These are phyloP conservation scores for Gaillardinia entomophila DNA, from an alignment of 805 yeast genomes.

Conservation along the genomic window DNA sequence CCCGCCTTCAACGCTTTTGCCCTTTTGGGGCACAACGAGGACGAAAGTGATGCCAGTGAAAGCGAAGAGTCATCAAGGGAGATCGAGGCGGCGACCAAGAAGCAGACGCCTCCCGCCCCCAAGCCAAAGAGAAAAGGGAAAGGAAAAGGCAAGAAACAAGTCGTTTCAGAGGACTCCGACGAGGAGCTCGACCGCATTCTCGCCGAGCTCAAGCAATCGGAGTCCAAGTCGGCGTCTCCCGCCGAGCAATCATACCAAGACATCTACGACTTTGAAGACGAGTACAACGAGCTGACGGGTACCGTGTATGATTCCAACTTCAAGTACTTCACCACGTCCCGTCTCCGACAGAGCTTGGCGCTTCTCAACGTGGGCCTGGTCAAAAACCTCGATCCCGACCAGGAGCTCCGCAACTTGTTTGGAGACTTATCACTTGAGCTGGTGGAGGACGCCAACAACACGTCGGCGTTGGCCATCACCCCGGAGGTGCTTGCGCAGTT, in stretches of 20 bases:
- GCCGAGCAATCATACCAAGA: conserved; percentile 5
- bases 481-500: conserved; percentile 66
- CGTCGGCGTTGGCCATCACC: conserved; percentile 62
- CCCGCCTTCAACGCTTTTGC: conserved; percentile 40
- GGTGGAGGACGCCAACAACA: conserved; percentile 68
- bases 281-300: conserved; percentile 19
- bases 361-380: conserved; percentile 40
- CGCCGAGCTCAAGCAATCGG: conserved; percentile 26
- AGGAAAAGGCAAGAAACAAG: conserved; percentile 4
- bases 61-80: conserved; percentile 3
- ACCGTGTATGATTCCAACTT: conserved; percentile 41
- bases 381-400: conserved; percentile 66
- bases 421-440: conserved; percentile 66
- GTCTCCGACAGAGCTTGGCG: conserved; percentile 33
- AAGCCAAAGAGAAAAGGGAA: conserved; percentile 14
- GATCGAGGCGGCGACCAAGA: conserved; percentile 2
- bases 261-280: conserved; percentile 13
- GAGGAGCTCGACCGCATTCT: conserved; percentile 56
- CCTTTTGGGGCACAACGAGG: conserved; percentile 24
- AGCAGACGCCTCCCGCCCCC: conserved; percentile 4
- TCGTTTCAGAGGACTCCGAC: conserved; percentile 40
- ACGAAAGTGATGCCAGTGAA: conserved; percentile 9
- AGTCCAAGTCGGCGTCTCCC: neutral
- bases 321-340: conserved; percentile 40
- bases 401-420: conserved; percentile 63